Evolutionary conservation across 495 filamentous ascomycete genomes (phyloP), one percentile per base, ranked within the genome.

Genomic region (Mycothermus thermophilus): DNA sequence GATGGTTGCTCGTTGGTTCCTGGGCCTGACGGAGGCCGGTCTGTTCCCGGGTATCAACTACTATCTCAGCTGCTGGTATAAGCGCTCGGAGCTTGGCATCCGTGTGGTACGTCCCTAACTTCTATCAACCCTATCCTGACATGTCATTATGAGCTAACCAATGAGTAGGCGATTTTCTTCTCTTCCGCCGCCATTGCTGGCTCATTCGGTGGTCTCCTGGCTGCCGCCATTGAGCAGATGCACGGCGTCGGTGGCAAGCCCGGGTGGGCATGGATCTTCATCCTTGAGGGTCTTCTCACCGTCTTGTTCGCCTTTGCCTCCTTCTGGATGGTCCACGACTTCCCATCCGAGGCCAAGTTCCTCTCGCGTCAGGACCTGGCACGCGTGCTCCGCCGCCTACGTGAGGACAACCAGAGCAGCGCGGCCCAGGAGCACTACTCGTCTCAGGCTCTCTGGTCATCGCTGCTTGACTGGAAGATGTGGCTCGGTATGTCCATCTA

Each of bases 321-420:
- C 10, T 87, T 83, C 56, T 90, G 79, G 79, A 70, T 84, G 59
- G 84, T 96, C 1, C 73, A 82, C 43, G 84, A 96, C 48, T 95
- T 93, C 50, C 88, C 88, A 0, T 80, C 84, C 44, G 65, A 79
- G 27, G 87, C 87, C 7, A 69, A 41, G 8, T 96, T 94, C 48
- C 64, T 96, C 12, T 75, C 72, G 2, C 66, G 71, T 0, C 60
- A 62, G 1, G 88, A 96, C 45, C 74, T 80, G 17, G 65, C 63
- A 10, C 73, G 86, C 7, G 85, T 93, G 0, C 52, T 85, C 19
- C 69, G 74, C 10, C 68, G 88, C 2, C 63, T 96, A n/a, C n/a
- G n/a, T 30, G 75, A 72, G 21, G 49, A 62, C 11, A 88, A 96
- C 51, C 60, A 82, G 44, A 87, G 94, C 52, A 67, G 71, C 2